These are phyloP conservation scores for Earliella scabrosa DNA, from an alignment of 1,284 basidiomycete genomes.

Conservation along the genomic window DNA sequence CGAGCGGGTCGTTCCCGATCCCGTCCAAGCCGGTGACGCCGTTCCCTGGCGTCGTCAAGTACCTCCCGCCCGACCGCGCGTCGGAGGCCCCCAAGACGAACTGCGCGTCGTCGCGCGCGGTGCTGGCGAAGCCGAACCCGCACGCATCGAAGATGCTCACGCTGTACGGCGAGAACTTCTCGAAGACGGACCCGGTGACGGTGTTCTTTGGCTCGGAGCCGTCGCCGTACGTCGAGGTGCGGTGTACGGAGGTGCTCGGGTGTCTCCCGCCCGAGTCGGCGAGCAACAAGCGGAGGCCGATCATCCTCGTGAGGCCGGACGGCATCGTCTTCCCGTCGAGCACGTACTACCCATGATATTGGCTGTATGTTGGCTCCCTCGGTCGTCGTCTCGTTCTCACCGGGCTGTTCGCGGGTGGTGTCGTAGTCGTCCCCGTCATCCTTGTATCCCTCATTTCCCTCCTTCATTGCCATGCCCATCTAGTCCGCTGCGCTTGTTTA, in stretches of 20 bases:
- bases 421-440: conserved; percentile 11
- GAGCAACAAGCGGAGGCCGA: conserved; percentile 70
- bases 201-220: conserved; percentile 92
- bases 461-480: too few relatives aligned
- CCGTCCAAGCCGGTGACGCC: conserved; percentile 86
- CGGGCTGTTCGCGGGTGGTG: conserved; percentile 9
- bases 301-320: conserved; percentile 86
- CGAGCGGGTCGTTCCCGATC: conserved; percentile 71
- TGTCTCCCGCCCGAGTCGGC: conserved; percentile 74
- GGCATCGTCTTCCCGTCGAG: conserved; percentile 93
- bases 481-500: conserved; percentile 2
- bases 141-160: conserved; percentile 80
- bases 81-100: conserved; percentile 73
- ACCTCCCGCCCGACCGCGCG: conserved; percentile 83
- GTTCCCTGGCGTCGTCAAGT: conserved; percentile 84
- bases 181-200: conserved; percentile 74
- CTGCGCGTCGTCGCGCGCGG: conserved; percentile 63
- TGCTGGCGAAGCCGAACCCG: conserved; percentile 73
- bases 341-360: conserved; percentile 71
- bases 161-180: conserved; percentile 90
- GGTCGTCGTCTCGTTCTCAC: conserved; percentile 8
- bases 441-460: conserved; percentile 8
- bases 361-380: neutral
- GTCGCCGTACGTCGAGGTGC: conserved; percentile 85
- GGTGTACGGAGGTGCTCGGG: conserved; percentile 87